Conservation (phyloP, 2,329 filamentous ascomycete species). For the Fusarium armeniacum region DNA sequence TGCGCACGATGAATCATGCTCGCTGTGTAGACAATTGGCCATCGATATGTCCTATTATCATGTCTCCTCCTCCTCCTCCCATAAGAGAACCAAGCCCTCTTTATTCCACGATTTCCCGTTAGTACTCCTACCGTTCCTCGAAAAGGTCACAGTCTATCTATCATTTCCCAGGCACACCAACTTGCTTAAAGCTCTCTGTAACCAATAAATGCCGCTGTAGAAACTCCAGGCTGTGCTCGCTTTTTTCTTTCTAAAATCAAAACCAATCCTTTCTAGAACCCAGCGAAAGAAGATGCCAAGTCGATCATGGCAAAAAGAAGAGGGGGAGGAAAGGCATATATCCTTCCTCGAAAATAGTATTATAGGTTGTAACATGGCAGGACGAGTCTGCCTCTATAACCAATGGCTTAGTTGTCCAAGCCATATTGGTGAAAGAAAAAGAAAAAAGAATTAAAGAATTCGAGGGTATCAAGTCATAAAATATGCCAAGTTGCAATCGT, state of each 20-base stretch:
- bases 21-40: background rate
- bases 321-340: slow-evolving; percentile 7
- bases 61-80: background rate
- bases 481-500: slow-evolving; percentile 39
- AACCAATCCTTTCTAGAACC: slow-evolving; percentile 27
- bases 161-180: slow-evolving; percentile 1
- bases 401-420: background rate
- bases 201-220: slow-evolving; percentile 29
- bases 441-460: slow-evolving; percentile 15
- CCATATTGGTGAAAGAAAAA: slow-evolving; percentile 5
- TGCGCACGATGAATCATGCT: background rate
- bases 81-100: background rate
- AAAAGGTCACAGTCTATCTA: slow-evolving; percentile 2
- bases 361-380: slow-evolving; percentile 27
- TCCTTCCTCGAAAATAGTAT: slow-evolving; percentile 26
- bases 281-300: slow-evolving; percentile 20
- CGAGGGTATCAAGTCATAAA: slow-evolving; percentile 51
- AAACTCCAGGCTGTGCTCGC: slow-evolving; percentile 47
- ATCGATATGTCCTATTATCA: background rate
- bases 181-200: slow-evolving; percentile 8
- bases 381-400: slow-evolving; percentile 17
- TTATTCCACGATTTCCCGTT: slow-evolving; percentile 3
- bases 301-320: slow-evolving; percentile 5
- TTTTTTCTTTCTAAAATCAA: slow-evolving; percentile 31
- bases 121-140: background rate